phyloP scores from a whole-genome alignment of 75 land plant species.

The Selaginella moellendorffii region DNA sequence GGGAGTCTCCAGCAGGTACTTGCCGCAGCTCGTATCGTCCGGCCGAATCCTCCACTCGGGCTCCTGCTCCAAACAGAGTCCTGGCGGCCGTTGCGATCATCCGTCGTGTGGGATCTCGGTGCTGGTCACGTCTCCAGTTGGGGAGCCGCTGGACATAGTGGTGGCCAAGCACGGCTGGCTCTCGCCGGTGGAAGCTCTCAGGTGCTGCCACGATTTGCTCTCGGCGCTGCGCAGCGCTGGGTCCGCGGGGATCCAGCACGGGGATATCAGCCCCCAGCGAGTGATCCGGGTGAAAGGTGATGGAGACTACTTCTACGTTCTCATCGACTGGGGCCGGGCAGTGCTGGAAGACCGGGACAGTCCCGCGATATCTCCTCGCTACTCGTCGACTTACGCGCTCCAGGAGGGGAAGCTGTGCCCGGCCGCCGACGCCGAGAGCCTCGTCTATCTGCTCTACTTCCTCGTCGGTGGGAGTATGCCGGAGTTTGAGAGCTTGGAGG shows the following conservation, averaged over 20 bases:
- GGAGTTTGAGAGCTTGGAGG: slow-evolving; percentile 46
- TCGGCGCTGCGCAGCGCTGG: slow-evolving; percentile 54
- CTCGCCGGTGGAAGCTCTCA: slow-evolving; percentile 51
- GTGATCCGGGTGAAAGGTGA: slow-evolving; percentile 47
- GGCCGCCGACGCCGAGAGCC: slow-evolving; percentile 61
- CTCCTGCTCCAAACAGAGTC: slow-evolving; percentile 48
- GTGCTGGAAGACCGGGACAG: slow-evolving; percentile 84
- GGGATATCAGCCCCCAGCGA: slow-evolving; percentile 73
- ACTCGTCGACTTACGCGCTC: slow-evolving; percentile 54
- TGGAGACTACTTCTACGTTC: slow-evolving; percentile 44
- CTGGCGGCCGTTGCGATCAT: slow-evolving; percentile 58
- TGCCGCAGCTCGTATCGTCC: slow-evolving; percentile 68
- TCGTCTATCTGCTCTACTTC: slow-evolving; percentile 43
- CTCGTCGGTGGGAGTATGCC: slow-evolving; percentile 35
- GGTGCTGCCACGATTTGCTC: slow-evolving; percentile 69
- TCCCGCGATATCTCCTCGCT: slow-evolving; percentile 55
- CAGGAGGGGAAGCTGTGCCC: slow-evolving; percentile 52
- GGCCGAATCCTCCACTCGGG: slow-evolving; percentile 87
- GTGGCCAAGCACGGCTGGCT: slow-evolving; percentile 37
- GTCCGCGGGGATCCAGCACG: slow-evolving; percentile 60
- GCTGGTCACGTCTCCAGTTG: slow-evolving; percentile 56
- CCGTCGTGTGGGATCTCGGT: slow-evolving; percentile 80
- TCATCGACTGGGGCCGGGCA: slow-evolving; percentile 89
- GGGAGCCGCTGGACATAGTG: slow-evolving; percentile 37
- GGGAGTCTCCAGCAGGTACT: slow-evolving; percentile 47